Percentiles rank a stretch among this genome's conserved stretches.
Evolutionary conservation across 176 grass and related monocot genomes (phyloP).

Genomic region (Phoenix dactylifera): DNA sequence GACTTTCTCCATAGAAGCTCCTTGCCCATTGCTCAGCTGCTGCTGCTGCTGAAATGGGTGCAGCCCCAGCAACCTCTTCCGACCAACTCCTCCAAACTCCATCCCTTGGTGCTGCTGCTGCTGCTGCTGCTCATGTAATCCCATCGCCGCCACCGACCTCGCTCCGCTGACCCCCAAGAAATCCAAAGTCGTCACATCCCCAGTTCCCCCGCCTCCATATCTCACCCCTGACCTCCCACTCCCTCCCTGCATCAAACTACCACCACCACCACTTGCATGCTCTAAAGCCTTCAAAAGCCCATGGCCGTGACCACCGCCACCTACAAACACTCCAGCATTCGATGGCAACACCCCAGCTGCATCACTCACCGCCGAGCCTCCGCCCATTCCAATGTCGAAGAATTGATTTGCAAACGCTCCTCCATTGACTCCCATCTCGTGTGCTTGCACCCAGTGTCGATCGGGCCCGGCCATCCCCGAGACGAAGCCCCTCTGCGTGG

Average conservation of each 20-base stretch:
- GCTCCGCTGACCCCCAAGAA: slow-evolving; percentile 44
- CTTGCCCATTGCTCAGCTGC: too few species aligned
- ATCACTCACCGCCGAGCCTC: neutral
- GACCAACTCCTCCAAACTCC: too few species aligned
- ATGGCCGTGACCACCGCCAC: too few species aligned
- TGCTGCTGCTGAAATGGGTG: too few species aligned
- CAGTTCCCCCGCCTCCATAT: neutral
- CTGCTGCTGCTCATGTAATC: neutral
- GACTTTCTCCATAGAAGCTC: too few species aligned
- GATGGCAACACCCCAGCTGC: neutral
- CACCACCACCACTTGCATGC: neutral
- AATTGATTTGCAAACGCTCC: slow-evolving; percentile 4
- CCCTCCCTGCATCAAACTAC: neutral
- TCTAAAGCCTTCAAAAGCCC: too few species aligned
- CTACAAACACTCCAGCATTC: slow-evolving; percentile 5
- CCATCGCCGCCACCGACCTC: neutral
- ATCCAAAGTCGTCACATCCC: slow-evolving; percentile 32
- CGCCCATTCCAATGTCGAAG: neutral
- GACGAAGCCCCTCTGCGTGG: neutral
- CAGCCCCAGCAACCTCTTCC: too few species aligned
- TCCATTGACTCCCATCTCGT: slow-evolving; percentile 24
- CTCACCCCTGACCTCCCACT: too few species aligned
- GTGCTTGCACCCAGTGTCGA: neutral
- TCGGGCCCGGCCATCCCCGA: slow-evolving; percentile 16
- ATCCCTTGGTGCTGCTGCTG: neutral